Evolutionary conservation across 345 rosid genomes (phyloP).

Genomic region (Euphorbia lathyris): DNA sequence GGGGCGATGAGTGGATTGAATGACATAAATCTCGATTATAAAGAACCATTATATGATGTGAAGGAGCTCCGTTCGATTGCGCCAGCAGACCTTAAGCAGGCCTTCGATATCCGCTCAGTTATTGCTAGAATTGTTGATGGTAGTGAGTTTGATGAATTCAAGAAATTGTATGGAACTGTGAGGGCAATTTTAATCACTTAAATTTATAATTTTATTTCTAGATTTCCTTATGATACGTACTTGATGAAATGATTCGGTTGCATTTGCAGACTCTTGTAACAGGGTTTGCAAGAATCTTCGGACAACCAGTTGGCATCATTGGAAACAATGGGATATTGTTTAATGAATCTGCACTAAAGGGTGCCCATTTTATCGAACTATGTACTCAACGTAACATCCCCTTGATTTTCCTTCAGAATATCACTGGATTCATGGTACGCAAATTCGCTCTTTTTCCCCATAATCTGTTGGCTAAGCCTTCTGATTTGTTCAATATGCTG

Average conservation of each 20-base stretch:
- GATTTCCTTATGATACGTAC: not conserved
- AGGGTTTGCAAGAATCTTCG: slow-evolving; percentile 76
- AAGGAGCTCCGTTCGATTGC: slow-evolving; percentile 88
- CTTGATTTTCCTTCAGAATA: slow-evolving; percentile 84
- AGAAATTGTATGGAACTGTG: slow-evolving; percentile 91
- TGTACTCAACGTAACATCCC: slow-evolving; percentile 90
- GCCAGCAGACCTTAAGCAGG: slow-evolving; percentile 83
- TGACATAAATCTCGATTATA: slow-evolving; percentile 35
- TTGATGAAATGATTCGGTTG: slow-evolving; percentile 14
- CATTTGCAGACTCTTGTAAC: slow-evolving; percentile 82
- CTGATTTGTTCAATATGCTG: not conserved
- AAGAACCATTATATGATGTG: slow-evolving; percentile 76
- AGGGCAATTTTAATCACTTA: slow-evolving; percentile 40
- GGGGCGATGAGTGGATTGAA: slow-evolving; percentile 36
- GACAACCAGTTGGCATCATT: slow-evolving; percentile 83
- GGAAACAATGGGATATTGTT: slow-evolving; percentile 94
- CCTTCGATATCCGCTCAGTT: slow-evolving; percentile 85
- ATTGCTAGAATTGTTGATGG: slow-evolving; percentile 93
- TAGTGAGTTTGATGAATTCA: slow-evolving; percentile 96
- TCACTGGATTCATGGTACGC: slow-evolving; percentile 92
- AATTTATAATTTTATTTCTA: slow-evolving; percentile 1
- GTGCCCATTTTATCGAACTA: slow-evolving; percentile 90
- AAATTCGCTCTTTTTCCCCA: not conserved
- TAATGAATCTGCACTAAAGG: slow-evolving; percentile 92
- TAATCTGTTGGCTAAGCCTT: slow-evolving; percentile 5